Conservation (phyloP, 2,329 filamentous ascomycete genomes). For the Monosporascus sp. region DNA sequence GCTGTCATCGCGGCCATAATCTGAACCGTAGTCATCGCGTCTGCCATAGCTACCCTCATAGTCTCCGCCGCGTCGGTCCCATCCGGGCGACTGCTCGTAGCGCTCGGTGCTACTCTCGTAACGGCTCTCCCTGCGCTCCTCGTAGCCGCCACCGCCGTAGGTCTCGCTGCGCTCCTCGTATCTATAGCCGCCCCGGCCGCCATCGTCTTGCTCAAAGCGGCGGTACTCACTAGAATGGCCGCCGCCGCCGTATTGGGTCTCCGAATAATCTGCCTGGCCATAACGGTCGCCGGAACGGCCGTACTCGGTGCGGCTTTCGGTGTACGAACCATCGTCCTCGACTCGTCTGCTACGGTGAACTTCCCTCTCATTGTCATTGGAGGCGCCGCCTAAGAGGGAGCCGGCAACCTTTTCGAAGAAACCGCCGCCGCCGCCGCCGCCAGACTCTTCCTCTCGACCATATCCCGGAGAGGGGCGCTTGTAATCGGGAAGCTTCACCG, state of each 20-base stretch:
- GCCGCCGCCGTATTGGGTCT: conserved; percentile 55
- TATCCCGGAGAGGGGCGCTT: not conserved
- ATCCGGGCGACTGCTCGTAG: conserved; percentile 21
- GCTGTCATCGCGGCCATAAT: conserved; percentile 21
- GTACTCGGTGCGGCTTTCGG: conserved; percentile 57
- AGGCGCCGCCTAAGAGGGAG: conserved; percentile 59
- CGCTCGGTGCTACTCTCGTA: conserved; percentile 32
- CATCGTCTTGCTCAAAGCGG: conserved; percentile 54
- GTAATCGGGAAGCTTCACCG: conserved; percentile 16
- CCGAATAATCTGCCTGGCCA: conserved; percentile 55
- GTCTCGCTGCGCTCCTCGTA: conserved; percentile 57
- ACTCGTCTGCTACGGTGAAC: conserved; percentile 48
- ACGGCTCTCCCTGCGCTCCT: conserved; percentile 53
- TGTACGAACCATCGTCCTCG: conserved; percentile 56
- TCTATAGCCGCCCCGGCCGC: conserved; percentile 41
- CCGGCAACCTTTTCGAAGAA: conserved; percentile 66
- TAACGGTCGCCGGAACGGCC: conserved; percentile 53
- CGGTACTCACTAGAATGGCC: conserved; percentile 55
- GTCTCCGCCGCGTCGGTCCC: conserved; percentile 19
- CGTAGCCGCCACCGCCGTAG: conserved; percentile 51
- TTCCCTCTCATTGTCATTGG: conserved; percentile 51
- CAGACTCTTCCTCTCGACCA: conserved; percentile 41
- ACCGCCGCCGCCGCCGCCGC: conserved; percentile 63
- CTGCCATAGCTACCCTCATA: conserved; percentile 8
- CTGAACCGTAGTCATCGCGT: conserved; percentile 20